A percentile compares a stretch with the other conserved stretches of the same genome.
These are phyloP conservation scores for Paracorniculantispora psalliotae DNA, from an alignment of 2,329 filamentous ascomycete genomes.

Conservation along the genomic window DNA sequence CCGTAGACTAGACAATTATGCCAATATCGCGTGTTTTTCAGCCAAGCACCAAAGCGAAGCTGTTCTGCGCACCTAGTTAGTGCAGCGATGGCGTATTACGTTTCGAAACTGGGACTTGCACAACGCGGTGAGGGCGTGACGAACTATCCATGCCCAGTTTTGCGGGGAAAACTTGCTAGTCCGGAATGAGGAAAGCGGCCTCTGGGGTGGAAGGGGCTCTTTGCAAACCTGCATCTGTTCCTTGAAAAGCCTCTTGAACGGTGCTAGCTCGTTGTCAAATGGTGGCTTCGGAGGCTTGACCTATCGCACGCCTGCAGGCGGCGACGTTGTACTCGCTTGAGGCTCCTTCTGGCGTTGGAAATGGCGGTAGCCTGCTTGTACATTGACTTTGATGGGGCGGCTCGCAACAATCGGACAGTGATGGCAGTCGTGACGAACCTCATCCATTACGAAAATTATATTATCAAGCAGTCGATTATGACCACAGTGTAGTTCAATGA, in stretches of 20 bases:
- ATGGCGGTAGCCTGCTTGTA: too few species aligned
- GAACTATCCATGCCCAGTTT: constrained; percentile 2
- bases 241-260: not conserved
- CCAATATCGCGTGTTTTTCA: not conserved
- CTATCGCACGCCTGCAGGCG: not conserved
- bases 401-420: not conserved
- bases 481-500: not conserved
- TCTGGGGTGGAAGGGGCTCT: not conserved
- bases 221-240: not conserved
- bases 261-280: not conserved
- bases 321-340: not conserved
- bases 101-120: not conserved
- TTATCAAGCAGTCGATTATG: not conserved
- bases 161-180: constrained; percentile 8
- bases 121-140: constrained; percentile 8
- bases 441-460: not conserved
- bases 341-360: not conserved
- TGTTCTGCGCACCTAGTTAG: not conserved
- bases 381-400: too few species aligned
- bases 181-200: not conserved
- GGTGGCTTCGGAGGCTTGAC: not conserved
- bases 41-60: not conserved
- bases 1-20: too few species aligned
- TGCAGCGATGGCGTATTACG: not conserved
- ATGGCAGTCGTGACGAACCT: not conserved